Evolutionary conservation across 352 stramenopile genomes (phyloP).

Genomic region (Pythium sp.): DNA sequence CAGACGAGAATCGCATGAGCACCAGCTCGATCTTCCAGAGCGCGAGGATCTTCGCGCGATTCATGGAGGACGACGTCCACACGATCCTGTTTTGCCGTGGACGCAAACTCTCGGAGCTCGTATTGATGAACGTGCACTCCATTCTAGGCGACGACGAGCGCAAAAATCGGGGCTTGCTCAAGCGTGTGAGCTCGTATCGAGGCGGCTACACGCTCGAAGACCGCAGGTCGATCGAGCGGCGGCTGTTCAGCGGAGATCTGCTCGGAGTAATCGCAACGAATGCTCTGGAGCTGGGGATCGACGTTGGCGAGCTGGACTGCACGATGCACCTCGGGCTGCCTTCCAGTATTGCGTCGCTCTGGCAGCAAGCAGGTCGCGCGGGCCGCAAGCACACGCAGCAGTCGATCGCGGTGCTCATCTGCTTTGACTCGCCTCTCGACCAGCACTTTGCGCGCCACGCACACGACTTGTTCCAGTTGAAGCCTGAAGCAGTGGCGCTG

Average conservation of each 20-base stretch:
- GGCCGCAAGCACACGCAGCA: slow-evolving; percentile 77
- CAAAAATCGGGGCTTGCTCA: slow-evolving; percentile 40
- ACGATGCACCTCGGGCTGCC: slow-evolving; percentile 96
- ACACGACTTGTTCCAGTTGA: slow-evolving; percentile 61
- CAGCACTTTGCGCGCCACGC: slow-evolving; percentile 86
- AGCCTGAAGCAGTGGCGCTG: slow-evolving; percentile 76
- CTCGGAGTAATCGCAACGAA: slow-evolving; percentile 95
- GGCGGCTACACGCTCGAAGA: slow-evolving; percentile 94
- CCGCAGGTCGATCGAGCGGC: slow-evolving; percentile 91
- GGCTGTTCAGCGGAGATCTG: slow-evolving; percentile 94
- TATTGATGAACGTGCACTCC: slow-evolving; percentile 85
- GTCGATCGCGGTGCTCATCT: slow-evolving; percentile 93
- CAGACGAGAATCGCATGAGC: slow-evolving; percentile 4
- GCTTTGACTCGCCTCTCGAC: slow-evolving; percentile 93
- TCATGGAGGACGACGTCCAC: slow-evolving; percentile 88
- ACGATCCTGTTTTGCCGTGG: slow-evolving; percentile 96
- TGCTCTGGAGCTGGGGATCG: slow-evolving; percentile 97
- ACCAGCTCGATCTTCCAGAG: slow-evolving; percentile 88
- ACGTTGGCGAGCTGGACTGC: slow-evolving; percentile 92
- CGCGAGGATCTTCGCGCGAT: slow-evolving; percentile 87
- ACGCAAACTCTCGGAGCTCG: slow-evolving; percentile 92
- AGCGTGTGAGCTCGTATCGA: slow-evolving; percentile 92
- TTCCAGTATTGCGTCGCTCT: slow-evolving; percentile 90
- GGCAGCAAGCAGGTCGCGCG: slow-evolving; percentile 96
- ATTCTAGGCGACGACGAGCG: slow-evolving; percentile 44